Evolutionary conservation across 345 rosid species (phyloP), one percentile per base, ranked within the genome.

Genomic region (Gossypium stocksii): DNA sequence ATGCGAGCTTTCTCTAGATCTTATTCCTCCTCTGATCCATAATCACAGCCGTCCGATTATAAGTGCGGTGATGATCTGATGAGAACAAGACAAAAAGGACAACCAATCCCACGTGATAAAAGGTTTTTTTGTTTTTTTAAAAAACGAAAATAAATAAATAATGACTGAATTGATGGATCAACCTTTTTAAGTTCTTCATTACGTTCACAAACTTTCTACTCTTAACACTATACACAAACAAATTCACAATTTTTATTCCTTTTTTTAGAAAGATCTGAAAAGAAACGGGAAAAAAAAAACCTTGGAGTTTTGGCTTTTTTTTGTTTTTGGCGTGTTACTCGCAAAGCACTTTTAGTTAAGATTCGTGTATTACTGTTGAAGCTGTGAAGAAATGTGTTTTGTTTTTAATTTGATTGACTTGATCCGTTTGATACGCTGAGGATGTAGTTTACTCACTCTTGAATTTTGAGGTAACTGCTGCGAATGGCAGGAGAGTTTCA

Each of bases 401-500:
- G 62, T 9, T 9, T 64, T 74, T 34, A 59, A 59, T 23, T 59
- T 27, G 52, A 14, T 61, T 62, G 23, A 7, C 20, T 46, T 49
- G 58, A 49, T 68, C 14, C 57, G 71, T 48, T 67, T 48, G 43
- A 23, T 46, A 9, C n/a, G 44, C 12, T 15, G 15, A 16, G 44
- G 15, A 69, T 69, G 59, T 69, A 22, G 23, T 43, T n/a, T 68
- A 3, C 22, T 48, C 13, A 25, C 20, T 68, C 13, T 68, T 68
- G 72, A 48, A 48, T 48, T 48, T 68, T 25, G 72, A 25, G 43
- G 57, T 23, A 19, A 15, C 71, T 12, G 52, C 60, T 45, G 71
- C 66, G 45, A 75, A 92, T 91, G 98, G 87, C 90, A 22, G 91
- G 87, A 66, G 90, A 91, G 74, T 75, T 85, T 74, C 85, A 88